These are phyloP conservation scores for Thymus quinquecostatus DNA, from an alignment of 257 asterid genomes.

Conservation along the genomic window DNA sequence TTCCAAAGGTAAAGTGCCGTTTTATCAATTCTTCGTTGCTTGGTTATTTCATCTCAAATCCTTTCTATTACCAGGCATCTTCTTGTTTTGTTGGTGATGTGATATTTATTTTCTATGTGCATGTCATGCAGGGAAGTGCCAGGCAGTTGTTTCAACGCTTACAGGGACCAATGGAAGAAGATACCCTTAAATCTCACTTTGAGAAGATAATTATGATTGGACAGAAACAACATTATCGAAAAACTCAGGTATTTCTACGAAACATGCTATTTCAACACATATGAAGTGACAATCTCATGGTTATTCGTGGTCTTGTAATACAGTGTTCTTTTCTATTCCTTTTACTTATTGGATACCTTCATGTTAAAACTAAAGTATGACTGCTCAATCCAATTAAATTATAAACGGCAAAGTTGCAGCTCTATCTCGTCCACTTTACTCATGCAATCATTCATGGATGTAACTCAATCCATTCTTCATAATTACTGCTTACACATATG, in stretches of 20 bases:
- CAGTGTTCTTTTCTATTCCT: too few species aligned
- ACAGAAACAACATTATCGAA: conserved; percentile 59
- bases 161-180: conserved; percentile 99
- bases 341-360: background rate
- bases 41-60: conserved; percentile 12
- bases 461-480: conserved; percentile 10
- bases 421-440: background rate
- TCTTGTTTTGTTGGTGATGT: conserved; percentile 22
- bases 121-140: conserved; percentile 85
- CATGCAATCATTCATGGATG: conserved; percentile 1
- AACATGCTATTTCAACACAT: conserved; percentile 15
- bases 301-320: too few species aligned
- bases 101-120: conserved; percentile 29
- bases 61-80: background rate
- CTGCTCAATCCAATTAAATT: background rate
- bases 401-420: conserved; percentile 2
- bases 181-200: conserved; percentile 85
- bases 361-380: conserved; percentile 9
- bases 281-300: too few species aligned
- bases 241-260: conserved; percentile 62
- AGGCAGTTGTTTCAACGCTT: conserved; percentile 91
- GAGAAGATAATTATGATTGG: conserved; percentile 78
- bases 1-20: conserved; percentile 72
- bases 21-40: conserved; percentile 23
- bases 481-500: conserved; percentile 8